Conservation (phyloP, 148 eudicot species). For the Rhododendron kiyosumense region DNA sequence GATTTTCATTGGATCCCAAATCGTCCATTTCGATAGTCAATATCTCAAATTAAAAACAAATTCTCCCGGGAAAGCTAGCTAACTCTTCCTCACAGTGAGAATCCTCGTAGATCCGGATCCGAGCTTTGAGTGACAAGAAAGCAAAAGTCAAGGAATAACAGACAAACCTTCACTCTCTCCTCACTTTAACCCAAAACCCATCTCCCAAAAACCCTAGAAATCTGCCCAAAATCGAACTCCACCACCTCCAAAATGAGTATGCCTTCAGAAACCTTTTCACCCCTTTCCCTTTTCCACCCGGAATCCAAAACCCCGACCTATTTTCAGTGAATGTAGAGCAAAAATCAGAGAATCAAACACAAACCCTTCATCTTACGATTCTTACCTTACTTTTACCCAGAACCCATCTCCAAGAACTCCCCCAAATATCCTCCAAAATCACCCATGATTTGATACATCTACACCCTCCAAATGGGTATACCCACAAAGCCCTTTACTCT, state of each 20-base stretch:
- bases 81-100: too few species aligned
- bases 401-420: constrained; percentile 13
- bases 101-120: too few species aligned
- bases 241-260: neutral
- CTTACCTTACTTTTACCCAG: constrained; percentile 13
- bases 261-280: neutral
- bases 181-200: constrained; percentile 19
- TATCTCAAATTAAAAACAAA: too few species aligned
- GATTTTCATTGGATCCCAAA: too few species aligned
- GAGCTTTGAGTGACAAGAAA: neutral
- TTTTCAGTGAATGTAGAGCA: neutral
- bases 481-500: constrained; percentile 23
- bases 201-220: constrained; percentile 7
- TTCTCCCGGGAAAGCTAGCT: too few species aligned
- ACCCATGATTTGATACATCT: constrained; percentile 23
- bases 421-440: constrained; percentile 12
- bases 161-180: constrained; percentile 14
- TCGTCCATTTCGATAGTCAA: too few species aligned
- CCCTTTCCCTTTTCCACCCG: neutral
- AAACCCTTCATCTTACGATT: constrained; percentile 7
- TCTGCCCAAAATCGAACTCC: neutral
- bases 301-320: constrained; percentile 10
- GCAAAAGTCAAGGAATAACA: neutral
- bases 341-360: neutral
- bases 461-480: constrained; percentile 25